phyloP scores from a whole-genome alignment of 73 alveolate species.

The Paramecium sexaurelia region DNA sequence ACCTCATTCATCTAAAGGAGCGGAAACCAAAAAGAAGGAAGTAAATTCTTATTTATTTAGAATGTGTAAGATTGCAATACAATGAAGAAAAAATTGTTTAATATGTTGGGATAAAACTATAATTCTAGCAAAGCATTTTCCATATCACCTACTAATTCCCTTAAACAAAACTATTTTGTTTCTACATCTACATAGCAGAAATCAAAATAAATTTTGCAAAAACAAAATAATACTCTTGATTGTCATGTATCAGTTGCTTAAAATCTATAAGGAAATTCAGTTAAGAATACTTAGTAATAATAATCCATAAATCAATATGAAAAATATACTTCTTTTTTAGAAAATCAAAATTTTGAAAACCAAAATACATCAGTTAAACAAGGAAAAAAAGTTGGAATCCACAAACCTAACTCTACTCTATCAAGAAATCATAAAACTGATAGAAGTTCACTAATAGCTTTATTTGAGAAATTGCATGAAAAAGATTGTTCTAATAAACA shows the following conservation, averaged over 20 bases:
- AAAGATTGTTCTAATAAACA: neutral
- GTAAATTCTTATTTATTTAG: slow-evolving; percentile 33
- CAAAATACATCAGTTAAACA: neutral
- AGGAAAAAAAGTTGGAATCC: neutral
- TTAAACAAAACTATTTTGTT: neutral
- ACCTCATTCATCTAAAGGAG: slow-evolving; percentile 19
- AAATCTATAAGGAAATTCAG: neutral
- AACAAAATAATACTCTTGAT: neutral
- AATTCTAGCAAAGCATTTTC: slow-evolving; percentile 7
- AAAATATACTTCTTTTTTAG: neutral
- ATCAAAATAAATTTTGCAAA: neutral
- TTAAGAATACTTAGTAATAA: neutral
- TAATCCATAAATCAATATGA: neutral
- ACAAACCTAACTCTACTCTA: neutral
- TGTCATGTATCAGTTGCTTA: neutral
- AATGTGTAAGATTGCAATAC: slow-evolving; percentile 22
- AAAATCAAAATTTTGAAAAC: slow-evolving; percentile 14
- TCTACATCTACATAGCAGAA: neutral
- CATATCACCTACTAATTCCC: slow-evolving; percentile 13
- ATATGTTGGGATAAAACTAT: neutral
- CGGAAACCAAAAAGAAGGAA: neutral
- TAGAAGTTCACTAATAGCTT: slow-evolving; percentile 4
- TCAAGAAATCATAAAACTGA: neutral
- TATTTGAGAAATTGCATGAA: slow-evolving; percentile 28
- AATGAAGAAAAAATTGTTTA: neutral